A percentile compares a stretch with the other conserved stretches of the same genome.
These are phyloP conservation scores for Pseudozyma sp. DNA, from an alignment of 1,284 basidiomycete species.

Conservation along the genomic window DNA sequence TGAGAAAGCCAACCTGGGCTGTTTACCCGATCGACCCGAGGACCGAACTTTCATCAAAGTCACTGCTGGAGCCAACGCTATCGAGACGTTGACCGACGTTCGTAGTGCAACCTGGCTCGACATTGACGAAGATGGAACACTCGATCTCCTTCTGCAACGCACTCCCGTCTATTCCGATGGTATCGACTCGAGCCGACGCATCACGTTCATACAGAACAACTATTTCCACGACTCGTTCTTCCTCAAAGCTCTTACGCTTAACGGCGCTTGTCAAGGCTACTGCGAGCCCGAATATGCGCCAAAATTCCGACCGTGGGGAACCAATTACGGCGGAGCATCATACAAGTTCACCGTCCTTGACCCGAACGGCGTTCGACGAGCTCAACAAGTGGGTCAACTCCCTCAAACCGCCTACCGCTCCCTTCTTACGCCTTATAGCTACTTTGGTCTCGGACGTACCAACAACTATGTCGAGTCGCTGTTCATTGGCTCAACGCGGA, in stretches of 20 bases:
- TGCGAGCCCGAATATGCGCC: constrained; percentile 71
- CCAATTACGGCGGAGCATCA: constrained; percentile 91
- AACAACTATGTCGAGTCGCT: constrained; percentile 95
- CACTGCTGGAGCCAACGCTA: constrained; percentile 76
- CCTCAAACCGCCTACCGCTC: constrained; percentile 91
- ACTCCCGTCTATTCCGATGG: constrained; percentile 21
- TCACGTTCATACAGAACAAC: constrained; percentile 94
- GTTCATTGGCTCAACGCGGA: constrained; percentile 63
- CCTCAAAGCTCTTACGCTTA: constrained; percentile 90
- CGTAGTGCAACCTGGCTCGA: constrained; percentile 85
- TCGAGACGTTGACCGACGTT: constrained; percentile 82
- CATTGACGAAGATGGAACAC: constrained; percentile 93
- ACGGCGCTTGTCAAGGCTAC: constrained; percentile 87
- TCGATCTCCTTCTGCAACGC: constrained; percentile 91
- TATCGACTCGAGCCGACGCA: constrained; percentile 55
- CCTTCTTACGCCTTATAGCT: constrained; percentile 89
- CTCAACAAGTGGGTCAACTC: constrained; percentile 92
- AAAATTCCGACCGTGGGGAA: constrained; percentile 79
- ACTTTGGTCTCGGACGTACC: constrained; percentile 96
- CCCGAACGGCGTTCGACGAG: constrained; percentile 86
- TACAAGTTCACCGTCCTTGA: constrained; percentile 98
- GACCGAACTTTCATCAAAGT: constrained; percentile 65
- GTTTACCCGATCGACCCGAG: constrained; percentile 28
- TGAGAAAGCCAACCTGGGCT: constrained; percentile 31
- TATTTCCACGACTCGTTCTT: constrained; percentile 99